Evolutionary conservation across 2,329 filamentous ascomycete species (phyloP), one percentile per base, ranked within the genome.

Genomic region (Fusarium pseudoanthophilum): DNA sequence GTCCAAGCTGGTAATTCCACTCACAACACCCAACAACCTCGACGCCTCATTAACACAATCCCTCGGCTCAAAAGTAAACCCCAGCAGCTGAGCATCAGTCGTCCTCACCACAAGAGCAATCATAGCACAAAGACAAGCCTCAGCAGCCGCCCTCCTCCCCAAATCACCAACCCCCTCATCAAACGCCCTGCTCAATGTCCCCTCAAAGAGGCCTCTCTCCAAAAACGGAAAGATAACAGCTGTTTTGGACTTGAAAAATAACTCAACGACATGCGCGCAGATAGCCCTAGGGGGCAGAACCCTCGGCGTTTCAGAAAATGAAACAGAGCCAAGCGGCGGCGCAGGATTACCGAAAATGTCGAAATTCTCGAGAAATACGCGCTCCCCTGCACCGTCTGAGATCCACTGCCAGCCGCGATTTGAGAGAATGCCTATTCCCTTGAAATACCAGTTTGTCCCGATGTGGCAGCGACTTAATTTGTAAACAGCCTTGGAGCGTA

Each of bases 401-500:
- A 74, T 74, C 71, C 71, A 74, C 36, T 74, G 63, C 49, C 63
- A 55, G 4, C 71, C 71, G 7, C 71, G 60, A 24, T 60, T 48
- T 18, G 71, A 74, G 2, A 74, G 20, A 13, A 74, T 74, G 1
- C 71, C 71, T 20, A 74, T 68, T 9, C 71, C 71, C 28, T 74
- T 74, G 11, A 74, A 74, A 6, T 74, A 74, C 71, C 71, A 74
- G 14, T 74, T 74, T 5, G 59, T 74, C 8, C 71, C 71, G 18
- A 65, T 55, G 28, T 74, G 71, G 16, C 71, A 70, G 21, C 68
- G 64, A 2, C 58, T 60, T 28, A 71, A 43, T 51, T 43, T 73
- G 68, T 42, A 56, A 57, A 57, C 34, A 21, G 67, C 30, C n/a
- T 69, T 69, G 9, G 53, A 16, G 4, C 42, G 56, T 9, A 16